These are phyloP conservation scores for Crepidotus variabilis DNA, from an alignment of 768 basidiomycete genomes.

Conservation along the genomic window DNA sequence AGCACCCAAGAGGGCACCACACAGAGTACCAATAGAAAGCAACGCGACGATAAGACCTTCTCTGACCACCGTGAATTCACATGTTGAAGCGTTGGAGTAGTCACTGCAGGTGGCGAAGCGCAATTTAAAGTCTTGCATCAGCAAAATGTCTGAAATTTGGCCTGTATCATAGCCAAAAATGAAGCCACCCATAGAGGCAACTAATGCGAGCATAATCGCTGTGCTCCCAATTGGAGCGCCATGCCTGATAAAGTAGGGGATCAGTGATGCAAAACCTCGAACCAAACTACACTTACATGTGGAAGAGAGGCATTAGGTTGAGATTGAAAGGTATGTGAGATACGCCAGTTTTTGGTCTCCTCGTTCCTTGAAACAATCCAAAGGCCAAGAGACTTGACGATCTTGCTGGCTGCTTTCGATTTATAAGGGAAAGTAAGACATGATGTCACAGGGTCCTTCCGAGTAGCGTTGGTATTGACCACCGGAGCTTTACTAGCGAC, in stretches of 20 bases:
- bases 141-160: constrained; percentile 72
- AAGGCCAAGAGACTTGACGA: too few species aligned
- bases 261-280: not conserved
- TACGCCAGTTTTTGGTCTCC: too few species aligned
- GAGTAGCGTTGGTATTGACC: too few species aligned
- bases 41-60: constrained; percentile 68
- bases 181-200: constrained; percentile 72
- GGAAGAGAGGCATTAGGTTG: constrained; percentile 23
- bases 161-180: constrained; percentile 72
- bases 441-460: too few species aligned
- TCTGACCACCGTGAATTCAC: constrained; percentile 52
- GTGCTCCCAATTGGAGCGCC: constrained; percentile 60
- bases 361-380: too few species aligned
- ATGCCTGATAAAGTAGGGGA: constrained; percentile 32
- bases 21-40: constrained; percentile 65
- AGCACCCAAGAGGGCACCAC: constrained; percentile 60
- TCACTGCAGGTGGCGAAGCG: constrained; percentile 56
- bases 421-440: too few species aligned
- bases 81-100: constrained; percentile 35
- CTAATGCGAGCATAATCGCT: constrained; percentile 60
- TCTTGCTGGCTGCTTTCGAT: too few species aligned
- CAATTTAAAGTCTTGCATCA: constrained; percentile 65
- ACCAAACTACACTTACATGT: constrained; percentile 17
- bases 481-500: too few species aligned
- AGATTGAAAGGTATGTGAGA: too few species aligned